Base-by-base conservation (phyloP, 495 filamentous ascomycete genomes). In the Penicillium riverlandense region DNA sequence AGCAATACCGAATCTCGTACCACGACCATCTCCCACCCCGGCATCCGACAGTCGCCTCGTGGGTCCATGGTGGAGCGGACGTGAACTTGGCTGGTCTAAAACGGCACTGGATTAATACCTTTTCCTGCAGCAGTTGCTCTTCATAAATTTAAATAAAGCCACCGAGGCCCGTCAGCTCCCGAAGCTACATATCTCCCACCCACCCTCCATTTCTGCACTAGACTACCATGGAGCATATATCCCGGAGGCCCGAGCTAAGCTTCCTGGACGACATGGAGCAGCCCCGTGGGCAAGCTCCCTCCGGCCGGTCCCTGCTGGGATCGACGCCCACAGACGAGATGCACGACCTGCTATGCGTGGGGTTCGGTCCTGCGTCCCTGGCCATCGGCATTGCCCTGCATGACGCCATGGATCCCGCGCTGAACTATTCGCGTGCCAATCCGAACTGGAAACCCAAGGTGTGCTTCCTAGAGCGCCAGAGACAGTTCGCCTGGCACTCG, bases 291-390 rank as follows among this genome's bases (percentile, higher is more conserved):
- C 47, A 57, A 13, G n/a, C 49, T 6, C 37, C 50, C 14, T n/a
- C 44, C 5, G 37, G 28, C 15, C 54, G 51, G 34, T 46, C 53
- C 8, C 37, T 52, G 33, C 44, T 71, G 32, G 60, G 48, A 30
- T 36, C 65, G 4, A 55, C 59, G 6, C 54, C 54, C n/a, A 53
- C 72, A 27, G 76, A 83, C 29, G 76, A 80, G 34, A 60, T 84
- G 31, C 82, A 88, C 51, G 91, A 96, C 54, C 62, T 98, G 16
- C 70, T 96, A 37, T 96, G 91, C 63, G 77, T 96, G 29, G 91
- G 91, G 30, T 98, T 96, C 55, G 91, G 91, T 2, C 91, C 91
- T 9, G 91, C 91, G 10, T 92, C 89, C 44, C 77, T 96, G 9
- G 84, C 91, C n/a, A 89, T 96, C 42, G 91, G 86, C 8, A 82